These are phyloP conservation scores for Macrocybe sp. DNA, from an alignment of 1,284 basidiomycete species.

Conservation along the genomic window DNA sequence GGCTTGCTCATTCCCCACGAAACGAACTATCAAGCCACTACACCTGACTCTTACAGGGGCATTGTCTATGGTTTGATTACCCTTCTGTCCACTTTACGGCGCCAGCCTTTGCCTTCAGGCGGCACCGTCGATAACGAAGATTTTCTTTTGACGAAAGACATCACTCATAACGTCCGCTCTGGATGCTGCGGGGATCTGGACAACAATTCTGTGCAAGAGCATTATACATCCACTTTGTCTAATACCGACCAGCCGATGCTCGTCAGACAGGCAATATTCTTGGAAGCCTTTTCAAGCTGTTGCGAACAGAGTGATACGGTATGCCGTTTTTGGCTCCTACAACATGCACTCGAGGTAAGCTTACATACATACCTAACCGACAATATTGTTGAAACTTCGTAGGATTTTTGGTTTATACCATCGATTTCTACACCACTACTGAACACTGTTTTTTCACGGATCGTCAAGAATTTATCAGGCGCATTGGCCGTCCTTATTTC, in stretches of 20 bases:
- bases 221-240: slow-evolving; percentile 29
- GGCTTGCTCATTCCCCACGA: slow-evolving; percentile 44
- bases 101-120: slow-evolving; percentile 8
- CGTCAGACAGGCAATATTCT: slow-evolving; percentile 30
- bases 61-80: slow-evolving; percentile 48
- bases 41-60: slow-evolving; percentile 45
- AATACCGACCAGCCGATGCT: slow-evolving; percentile 20
- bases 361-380: not conserved
- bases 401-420: too few species aligned
- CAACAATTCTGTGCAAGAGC: slow-evolving; percentile 30
- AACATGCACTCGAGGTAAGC: slow-evolving; percentile 28
- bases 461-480: too few species aligned
- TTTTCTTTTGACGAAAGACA: slow-evolving; percentile 25
- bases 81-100: slow-evolving; percentile 35
- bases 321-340: slow-evolving; percentile 31
- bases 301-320: slow-evolving; percentile 30
- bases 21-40: slow-evolving; percentile 35
- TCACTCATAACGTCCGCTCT: slow-evolving; percentile 30
- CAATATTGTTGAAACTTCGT: slow-evolving; percentile 1
- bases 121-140: slow-evolving; percentile 22
- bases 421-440: too few species aligned
- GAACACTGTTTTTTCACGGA: too few species aligned
- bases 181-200: slow-evolving; percentile 38
- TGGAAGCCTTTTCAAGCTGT: slow-evolving; percentile 32
- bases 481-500: too few species aligned